Conservation (phyloP, 75 land plant genomes). For the Picea sitchensis region DNA sequence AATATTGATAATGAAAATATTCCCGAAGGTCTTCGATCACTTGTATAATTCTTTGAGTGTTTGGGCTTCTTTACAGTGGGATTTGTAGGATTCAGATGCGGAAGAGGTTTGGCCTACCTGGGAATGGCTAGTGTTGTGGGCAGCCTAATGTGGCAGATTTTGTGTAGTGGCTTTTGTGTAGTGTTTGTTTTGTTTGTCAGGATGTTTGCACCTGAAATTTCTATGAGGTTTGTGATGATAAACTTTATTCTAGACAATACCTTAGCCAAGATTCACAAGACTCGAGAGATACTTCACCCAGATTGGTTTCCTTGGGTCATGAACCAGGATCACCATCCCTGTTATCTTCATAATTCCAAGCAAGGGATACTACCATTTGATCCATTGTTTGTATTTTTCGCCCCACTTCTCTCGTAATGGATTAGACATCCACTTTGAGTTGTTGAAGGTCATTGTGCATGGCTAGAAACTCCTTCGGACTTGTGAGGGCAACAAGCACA, state of each 20-base stretch:
- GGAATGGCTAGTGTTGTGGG: constrained; percentile 41
- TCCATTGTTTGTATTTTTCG: too few species aligned
- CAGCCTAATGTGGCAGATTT: constrained; percentile 60
- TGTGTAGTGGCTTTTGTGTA: constrained; percentile 64
- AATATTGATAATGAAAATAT: constrained; percentile 59
- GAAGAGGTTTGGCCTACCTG: constrained; percentile 59
- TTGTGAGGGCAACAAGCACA: too few species aligned
- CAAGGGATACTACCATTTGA: too few species aligned
- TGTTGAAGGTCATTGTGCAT: too few species aligned
- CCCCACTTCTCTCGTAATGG: too few species aligned
- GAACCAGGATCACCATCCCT: too few species aligned
- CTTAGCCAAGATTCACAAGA: too few species aligned
- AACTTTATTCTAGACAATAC: constrained; percentile 15
- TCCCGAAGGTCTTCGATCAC: constrained; percentile 31
- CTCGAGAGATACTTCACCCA: too few species aligned
- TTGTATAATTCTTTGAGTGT: constrained; percentile 58
- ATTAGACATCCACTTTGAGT: too few species aligned
- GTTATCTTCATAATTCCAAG: too few species aligned
- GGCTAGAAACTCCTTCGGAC: too few species aligned
- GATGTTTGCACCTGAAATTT: constrained; percentile 71
- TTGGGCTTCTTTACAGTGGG: constrained; percentile 78
- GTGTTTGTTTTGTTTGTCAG: constrained; percentile 72
- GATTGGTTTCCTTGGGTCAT: too few species aligned
- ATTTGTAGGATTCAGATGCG: constrained; percentile 86
- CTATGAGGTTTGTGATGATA: constrained; percentile 40